Evolutionary conservation across 2,329 filamentous ascomycete genomes (phyloP).

Genomic region (Diaporthe citrichinensis): DNA sequence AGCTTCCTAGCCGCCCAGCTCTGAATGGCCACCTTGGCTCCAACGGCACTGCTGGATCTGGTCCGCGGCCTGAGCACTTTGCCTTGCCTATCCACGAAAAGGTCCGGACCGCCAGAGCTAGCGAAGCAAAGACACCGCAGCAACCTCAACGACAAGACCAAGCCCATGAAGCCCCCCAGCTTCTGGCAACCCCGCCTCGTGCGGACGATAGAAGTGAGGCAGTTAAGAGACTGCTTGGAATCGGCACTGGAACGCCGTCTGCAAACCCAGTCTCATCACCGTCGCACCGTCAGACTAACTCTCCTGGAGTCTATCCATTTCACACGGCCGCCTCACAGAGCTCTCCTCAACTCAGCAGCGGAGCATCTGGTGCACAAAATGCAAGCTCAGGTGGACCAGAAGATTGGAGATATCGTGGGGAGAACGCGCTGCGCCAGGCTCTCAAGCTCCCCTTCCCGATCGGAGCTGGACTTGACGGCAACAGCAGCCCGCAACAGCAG

Average conservation of each 20-base stretch:
- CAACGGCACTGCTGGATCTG: constrained; percentile 22
- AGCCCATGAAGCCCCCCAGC: constrained; percentile 6
- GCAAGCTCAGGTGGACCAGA: constrained; percentile 28
- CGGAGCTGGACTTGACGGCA: constrained; percentile 35
- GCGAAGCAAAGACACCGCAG: constrained; percentile 17
- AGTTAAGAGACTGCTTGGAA: constrained; percentile 38
- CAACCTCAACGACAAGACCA: neutral
- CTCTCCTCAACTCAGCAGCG: constrained; percentile 31
- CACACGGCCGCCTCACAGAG: constrained; percentile 10
- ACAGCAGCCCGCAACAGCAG: constrained; percentile 32
- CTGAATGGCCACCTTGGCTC: constrained; percentile 46
- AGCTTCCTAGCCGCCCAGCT: constrained; percentile 45
- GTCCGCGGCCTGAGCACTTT: constrained; percentile 17
- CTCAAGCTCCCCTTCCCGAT: constrained; percentile 37
- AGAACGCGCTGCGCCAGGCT: constrained; percentile 40
- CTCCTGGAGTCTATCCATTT: neutral
- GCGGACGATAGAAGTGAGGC: constrained; percentile 37
- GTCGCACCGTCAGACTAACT: constrained; percentile 1
- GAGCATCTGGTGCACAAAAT: neutral
- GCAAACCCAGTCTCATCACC: constrained; percentile 1
- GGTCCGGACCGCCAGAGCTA: constrained; percentile 1
- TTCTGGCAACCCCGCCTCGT: constrained; percentile 33
- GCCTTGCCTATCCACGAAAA: constrained; percentile 33
- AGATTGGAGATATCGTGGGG: constrained; percentile 35
- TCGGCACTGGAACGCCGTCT: constrained; percentile 6